Evolutionary conservation across 257 asterid genomes (phyloP), one percentile per base, ranked within the genome.

Genomic region (Vinca minor): DNA sequence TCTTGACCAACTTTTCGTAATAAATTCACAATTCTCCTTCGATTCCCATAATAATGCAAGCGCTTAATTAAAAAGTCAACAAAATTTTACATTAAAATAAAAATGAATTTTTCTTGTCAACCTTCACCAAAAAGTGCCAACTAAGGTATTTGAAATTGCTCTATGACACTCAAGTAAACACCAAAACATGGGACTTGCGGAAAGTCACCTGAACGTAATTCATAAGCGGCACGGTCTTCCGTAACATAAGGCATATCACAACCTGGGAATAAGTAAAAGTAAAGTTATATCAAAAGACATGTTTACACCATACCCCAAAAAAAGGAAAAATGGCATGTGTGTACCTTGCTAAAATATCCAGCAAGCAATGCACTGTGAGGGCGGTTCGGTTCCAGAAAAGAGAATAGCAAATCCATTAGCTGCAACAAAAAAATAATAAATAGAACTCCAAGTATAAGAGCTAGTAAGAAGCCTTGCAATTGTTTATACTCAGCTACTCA

Each of bases 291-390:
- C 62, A 80, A 58, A 66, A 64, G 44, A 57, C 50, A 71, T 67
- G 39, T 31, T 69, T 74, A 23, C 11, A 41, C 17, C 17, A 9
- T 45, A 70, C 56, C 26, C 52, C 8, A 55, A 71, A 38, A n/a
- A 68, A 69, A 70, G 48, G 48, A 48, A 58, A 57, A 81, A 42
- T n/a, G n/a, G n/a, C n/a, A n/a, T n/a, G n/a, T n/a, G n/a, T n/a
- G n/a, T 71, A 89, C 98, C 95, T 93, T 93, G 81, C 97, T 87
- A 75, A 93, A 93, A 76, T 93, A 93, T 74, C 97, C 99, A 63
- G 99, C 96, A 79, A 93, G 67, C 70, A 87, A 63, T 38, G 97
- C 94, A 69, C 96, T 83, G 69, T 93, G 99, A 59, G 82, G 82
- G 48, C 84, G 94, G 67, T 78, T 82, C 67, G 96, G 94, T 67